phyloP scores from a whole-genome alignment of 2,329 filamentous ascomycete genomes.

The Ceratocystis papillata region DNA sequence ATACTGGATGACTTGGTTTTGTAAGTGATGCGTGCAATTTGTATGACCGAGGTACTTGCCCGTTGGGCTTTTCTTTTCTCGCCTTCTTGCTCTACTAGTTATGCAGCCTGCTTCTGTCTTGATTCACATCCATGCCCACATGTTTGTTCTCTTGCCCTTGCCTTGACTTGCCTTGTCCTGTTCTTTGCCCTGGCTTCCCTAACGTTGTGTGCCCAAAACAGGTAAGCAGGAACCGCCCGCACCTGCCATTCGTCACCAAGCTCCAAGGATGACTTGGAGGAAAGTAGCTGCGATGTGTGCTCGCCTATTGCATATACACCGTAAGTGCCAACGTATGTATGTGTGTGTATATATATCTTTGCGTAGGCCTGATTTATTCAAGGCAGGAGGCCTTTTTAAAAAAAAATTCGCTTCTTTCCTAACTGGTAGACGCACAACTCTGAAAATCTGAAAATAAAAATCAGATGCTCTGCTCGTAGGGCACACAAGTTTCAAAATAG shows the following conservation, averaged over 20 bases:
- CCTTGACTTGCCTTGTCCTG: not conserved
- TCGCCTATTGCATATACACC: too few species aligned
- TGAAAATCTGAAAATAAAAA: not conserved
- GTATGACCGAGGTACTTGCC: not conserved
- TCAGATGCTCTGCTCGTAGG: not conserved
- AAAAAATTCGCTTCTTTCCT: slow-evolving; percentile 13
- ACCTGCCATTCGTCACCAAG: slow-evolving; percentile 8
- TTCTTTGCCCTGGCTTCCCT: not conserved
- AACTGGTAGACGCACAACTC: not conserved
- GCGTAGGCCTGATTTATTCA: too few species aligned
- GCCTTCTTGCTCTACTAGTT: not conserved
- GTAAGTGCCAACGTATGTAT: too few species aligned
- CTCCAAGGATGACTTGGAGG: not conserved
- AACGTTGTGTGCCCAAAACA: slow-evolving; percentile 10
- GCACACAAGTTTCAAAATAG: not conserved
- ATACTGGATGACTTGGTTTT: not conserved
- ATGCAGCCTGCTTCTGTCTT: not conserved
- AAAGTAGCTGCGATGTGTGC: too few species aligned
- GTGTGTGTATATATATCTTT: too few species aligned
- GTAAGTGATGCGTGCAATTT: not conserved
- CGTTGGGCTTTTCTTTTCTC: not conserved
- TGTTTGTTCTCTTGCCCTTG: not conserved
- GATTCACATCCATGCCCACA: not conserved
- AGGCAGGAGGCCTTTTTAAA: too few species aligned
- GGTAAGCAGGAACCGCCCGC: slow-evolving; percentile 17